These are phyloP conservation scores for Pseudonectria buxi DNA, from an alignment of 2,329 filamentous ascomycete species.

Conservation along the genomic window DNA sequence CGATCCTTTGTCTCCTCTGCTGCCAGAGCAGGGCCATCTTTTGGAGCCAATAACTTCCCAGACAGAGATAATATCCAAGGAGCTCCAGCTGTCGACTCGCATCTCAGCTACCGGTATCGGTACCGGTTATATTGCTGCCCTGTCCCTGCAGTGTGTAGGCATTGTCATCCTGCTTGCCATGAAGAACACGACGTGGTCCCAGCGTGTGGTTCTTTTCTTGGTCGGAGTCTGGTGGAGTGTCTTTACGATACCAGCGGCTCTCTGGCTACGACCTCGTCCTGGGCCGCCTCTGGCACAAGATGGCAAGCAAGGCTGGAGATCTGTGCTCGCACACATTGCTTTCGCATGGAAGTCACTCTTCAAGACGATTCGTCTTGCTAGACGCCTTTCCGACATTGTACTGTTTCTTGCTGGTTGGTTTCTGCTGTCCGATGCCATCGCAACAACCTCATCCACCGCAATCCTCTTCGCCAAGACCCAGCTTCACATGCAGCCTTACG, in stretches of 20 bases:
- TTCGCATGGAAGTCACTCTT: slow-evolving; percentile 86
- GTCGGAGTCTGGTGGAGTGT: slow-evolving; percentile 89
- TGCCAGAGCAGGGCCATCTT: slow-evolving; percentile 30
- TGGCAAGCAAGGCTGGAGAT: slow-evolving; percentile 28
- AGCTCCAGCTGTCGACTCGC: slow-evolving; percentile 76
- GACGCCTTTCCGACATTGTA: slow-evolving; percentile 64
- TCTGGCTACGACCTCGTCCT: slow-evolving; percentile 83
- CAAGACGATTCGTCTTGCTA: slow-evolving; percentile 69
- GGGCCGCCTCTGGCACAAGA: slow-evolving; percentile 65
- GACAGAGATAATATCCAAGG: slow-evolving; percentile 50
- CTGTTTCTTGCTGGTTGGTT: slow-evolving; percentile 89
- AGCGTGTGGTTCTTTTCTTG: slow-evolving; percentile 78
- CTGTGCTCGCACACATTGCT: slow-evolving; percentile 63
- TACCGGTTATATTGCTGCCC: slow-evolving; percentile 82
- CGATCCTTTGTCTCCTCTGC: slow-evolving; percentile 42
- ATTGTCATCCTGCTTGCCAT: slow-evolving; percentile 70
- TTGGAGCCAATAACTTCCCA: slow-evolving; percentile 35
- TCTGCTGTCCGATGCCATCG: slow-evolving; percentile 85
- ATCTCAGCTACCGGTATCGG: slow-evolving; percentile 92
- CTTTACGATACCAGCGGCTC: slow-evolving; percentile 80
- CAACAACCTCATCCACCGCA: slow-evolving; percentile 88
- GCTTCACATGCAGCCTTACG: slow-evolving; percentile 81
- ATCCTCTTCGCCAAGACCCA: slow-evolving; percentile 94
- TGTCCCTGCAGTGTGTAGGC: slow-evolving; percentile 75
- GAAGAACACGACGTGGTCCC: slow-evolving; percentile 73